Evolutionary conservation across 192 early-diverging fungal species (phyloP).

Genomic region (Mortierella alpina): DNA sequence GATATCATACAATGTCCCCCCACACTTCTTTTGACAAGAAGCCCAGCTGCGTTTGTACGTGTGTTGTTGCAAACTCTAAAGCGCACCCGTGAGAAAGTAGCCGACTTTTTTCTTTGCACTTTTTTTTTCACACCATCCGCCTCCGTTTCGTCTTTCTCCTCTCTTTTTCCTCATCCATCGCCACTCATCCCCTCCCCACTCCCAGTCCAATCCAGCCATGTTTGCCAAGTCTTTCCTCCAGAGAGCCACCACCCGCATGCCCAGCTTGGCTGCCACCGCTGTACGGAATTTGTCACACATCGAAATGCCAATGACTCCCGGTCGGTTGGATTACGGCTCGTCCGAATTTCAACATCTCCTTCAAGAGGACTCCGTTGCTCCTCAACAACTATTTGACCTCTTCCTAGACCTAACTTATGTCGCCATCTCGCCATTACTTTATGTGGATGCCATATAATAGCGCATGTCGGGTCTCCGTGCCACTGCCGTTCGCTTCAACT

Average conservation of each 20-base stretch:
- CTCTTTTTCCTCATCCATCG: not conserved
- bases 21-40: no score
- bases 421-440: not conserved
- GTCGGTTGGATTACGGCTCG: no score
- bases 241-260: slow-evolving; percentile 39
- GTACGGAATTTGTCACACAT: slow-evolving; percentile 9
- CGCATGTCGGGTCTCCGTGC: slow-evolving; percentile 32
- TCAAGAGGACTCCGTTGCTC: no score
- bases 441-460: not conserved
- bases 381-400: no score
- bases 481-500: slow-evolving; percentile 29
- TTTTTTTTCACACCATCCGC: not conserved
- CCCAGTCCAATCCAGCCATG: slow-evolving; percentile 10
- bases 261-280: slow-evolving; percentile 42
- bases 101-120: slow-evolving; percentile 2
- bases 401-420: no score
- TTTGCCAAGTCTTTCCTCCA: slow-evolving; percentile 53
- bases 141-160: slow-evolving; percentile 8
- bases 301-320: no score
- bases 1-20: no score
- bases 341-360: no score
- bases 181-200: not conserved
- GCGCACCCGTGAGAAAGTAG: slow-evolving; percentile 15
- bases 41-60: no score
- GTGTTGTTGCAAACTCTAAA: no score